phyloP scores from a whole-genome alignment of 306 rosid genomes.

The barrel medic (Medicago truncatula) region MtrunA17r5.0-ANR NC_053045.1:47222001-47222500 shows the following conservation, averaged over 20 bases:
- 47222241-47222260: not conserved
- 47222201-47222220: not conserved
- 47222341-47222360: too few relatives aligned
- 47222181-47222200: not conserved
- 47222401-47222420: too few relatives aligned
- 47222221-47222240: not conserved
- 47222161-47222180: not conserved
- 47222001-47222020: slow-evolving; percentile 11
- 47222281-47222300: too few relatives aligned
- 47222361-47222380: not conserved
- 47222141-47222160: not conserved
- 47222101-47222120: slow-evolving; percentile 3
- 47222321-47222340: too few relatives aligned
- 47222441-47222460: slow-evolving; percentile 16
- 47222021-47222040: slow-evolving; percentile 16
- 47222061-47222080: slow-evolving; percentile 4
- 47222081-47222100: not conserved
- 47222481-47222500: not conserved
- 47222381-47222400: too few relatives aligned
- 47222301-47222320: too few relatives aligned
- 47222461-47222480: slow-evolving; percentile 29
- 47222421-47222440: not conserved
- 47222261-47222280: not conserved
- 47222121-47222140: not conserved
- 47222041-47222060: slow-evolving; percentile 1